Percentiles rank a stretch among this genome's conserved stretches.
Conservation (phyloP, 176 grass and related monocot genomes). For the Raddia distichophylla region DNA sequence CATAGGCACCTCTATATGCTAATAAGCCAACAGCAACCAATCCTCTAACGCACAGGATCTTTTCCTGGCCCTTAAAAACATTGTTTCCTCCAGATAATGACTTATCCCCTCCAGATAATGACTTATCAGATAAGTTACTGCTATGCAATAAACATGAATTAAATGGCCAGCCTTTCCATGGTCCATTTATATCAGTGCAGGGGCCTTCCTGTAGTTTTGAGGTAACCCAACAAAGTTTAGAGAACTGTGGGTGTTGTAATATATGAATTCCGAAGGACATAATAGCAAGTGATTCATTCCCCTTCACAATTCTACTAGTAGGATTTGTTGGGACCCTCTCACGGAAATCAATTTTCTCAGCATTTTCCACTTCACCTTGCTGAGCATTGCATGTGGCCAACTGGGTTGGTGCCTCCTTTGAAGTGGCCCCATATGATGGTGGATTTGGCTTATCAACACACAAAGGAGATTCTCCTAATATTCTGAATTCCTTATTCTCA, state of each 20-base stretch:
- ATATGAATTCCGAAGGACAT: constrained; percentile 84
- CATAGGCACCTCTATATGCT: constrained; percentile 84
- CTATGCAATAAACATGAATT: constrained; percentile 78
- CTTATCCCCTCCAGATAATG: constrained; percentile 59
- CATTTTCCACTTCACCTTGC: constrained; percentile 35
- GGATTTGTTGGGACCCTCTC: constrained; percentile 44
- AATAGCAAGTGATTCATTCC: constrained; percentile 63
- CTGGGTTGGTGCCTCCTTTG: constrained; percentile 40
- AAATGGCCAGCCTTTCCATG: constrained; percentile 99
- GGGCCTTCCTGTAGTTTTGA: constrained; percentile 93
- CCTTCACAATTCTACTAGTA: constrained; percentile 51
- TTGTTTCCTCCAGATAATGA: constrained; percentile 54
- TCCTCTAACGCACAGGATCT: constrained; percentile 59
- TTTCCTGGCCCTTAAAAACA: constrained; percentile 65
- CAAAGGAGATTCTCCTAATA: constrained; percentile 18
- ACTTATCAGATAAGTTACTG: constrained; percentile 44
- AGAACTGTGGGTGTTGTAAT: constrained; percentile 80
- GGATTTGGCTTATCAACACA: constrained; percentile 24
- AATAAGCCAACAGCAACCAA: constrained; percentile 89
- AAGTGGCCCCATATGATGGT: constrained; percentile 41
- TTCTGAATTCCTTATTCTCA: constrained; percentile 29
- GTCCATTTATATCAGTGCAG: constrained; percentile 80
- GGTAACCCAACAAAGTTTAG: constrained; percentile 95
- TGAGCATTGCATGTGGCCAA: constrained; percentile 31
- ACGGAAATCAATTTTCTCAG: constrained; percentile 36